phyloP scores from a whole-genome alignment of 139 green algal species.

The Closterium sp. region DNA sequence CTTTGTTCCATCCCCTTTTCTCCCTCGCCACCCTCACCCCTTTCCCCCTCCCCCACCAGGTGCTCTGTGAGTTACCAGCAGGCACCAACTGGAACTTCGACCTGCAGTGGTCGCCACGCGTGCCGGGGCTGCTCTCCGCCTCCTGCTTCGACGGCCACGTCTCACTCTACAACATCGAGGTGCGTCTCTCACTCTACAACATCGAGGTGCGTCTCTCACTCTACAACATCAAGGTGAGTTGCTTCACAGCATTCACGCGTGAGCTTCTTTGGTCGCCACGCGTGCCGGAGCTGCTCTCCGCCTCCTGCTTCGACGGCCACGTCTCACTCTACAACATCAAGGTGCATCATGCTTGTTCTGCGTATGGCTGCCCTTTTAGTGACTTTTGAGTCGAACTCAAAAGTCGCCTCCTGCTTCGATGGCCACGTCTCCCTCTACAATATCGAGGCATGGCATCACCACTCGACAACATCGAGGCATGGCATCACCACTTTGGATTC shows the following conservation, averaged over 20 bases:
- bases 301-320: conserved; percentile 72
- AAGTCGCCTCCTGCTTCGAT: too few relatives aligned
- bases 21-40: not conserved
- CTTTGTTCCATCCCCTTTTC: too few relatives aligned
- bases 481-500: too few relatives aligned
- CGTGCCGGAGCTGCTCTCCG: conserved; percentile 69
- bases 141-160: conserved; percentile 74
- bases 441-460: too few relatives aligned
- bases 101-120: conserved; percentile 75
- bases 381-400: too few relatives aligned
- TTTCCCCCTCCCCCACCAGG: not conserved
- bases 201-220: conserved; percentile 58
- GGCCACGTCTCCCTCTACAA: too few relatives aligned
- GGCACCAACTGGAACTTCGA: conserved; percentile 82
- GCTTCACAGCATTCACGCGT: too few relatives aligned
- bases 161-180: conserved; percentile 61
- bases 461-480: conserved; percentile 55
- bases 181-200: conserved; percentile 59
- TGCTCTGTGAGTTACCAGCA: conserved; percentile 57
- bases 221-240: conserved; percentile 59
- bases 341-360: not conserved
- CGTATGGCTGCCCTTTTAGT: too few relatives aligned
- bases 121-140: conserved; percentile 69
- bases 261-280: conserved; percentile 61
- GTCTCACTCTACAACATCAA: conserved; percentile 64